Conservation (phyloP, 306 rosid genomes). For the Begonia peltatifolia region DNA sequence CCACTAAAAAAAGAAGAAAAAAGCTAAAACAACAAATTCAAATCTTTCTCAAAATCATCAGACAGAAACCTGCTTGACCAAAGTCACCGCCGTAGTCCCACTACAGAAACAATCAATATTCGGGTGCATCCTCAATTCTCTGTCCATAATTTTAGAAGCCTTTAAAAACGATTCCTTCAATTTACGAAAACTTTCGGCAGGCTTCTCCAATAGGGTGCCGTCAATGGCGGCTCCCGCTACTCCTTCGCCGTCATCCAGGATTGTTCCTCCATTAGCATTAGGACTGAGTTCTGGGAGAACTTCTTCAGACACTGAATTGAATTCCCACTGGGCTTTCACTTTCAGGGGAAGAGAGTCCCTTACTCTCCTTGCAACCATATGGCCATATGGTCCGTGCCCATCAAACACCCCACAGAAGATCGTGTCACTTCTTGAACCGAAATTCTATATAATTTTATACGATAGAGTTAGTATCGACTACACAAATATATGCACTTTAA, state of each 20-base stretch:
- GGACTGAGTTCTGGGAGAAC: conserved; percentile 57
- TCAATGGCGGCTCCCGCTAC: conserved; percentile 39
- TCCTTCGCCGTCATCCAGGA: conserved; percentile 62
- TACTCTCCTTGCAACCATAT: conserved; percentile 96
- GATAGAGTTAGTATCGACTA: conserved; percentile 9
- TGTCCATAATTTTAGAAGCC: conserved; percentile 82
- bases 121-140: conserved; percentile 67
- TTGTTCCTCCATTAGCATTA: conserved; percentile 46
- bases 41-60: not conserved
- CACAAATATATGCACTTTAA: no score
- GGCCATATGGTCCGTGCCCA: conserved; percentile 97
- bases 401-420: conserved; percentile 94
- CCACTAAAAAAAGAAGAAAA: not conserved
- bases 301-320: conserved; percentile 34
- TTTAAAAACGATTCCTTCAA: conserved; percentile 71
- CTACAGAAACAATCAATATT: conserved; percentile 82
- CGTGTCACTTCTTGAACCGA: conserved; percentile 67
- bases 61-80: conserved; percentile 64
- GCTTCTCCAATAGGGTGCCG: conserved; percentile 45
- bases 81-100: conserved; percentile 94
- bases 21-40: no score
- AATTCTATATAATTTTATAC: conserved; percentile 40
- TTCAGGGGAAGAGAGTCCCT: conserved; percentile 93
- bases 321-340: conserved; percentile 83
- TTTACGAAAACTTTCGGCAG: conserved; percentile 58